Evolutionary conservation across 768 basidiomycete genomes (phyloP), one percentile per base, ranked within the genome.

Genomic region (Hygrocybe coccinea): DNA sequence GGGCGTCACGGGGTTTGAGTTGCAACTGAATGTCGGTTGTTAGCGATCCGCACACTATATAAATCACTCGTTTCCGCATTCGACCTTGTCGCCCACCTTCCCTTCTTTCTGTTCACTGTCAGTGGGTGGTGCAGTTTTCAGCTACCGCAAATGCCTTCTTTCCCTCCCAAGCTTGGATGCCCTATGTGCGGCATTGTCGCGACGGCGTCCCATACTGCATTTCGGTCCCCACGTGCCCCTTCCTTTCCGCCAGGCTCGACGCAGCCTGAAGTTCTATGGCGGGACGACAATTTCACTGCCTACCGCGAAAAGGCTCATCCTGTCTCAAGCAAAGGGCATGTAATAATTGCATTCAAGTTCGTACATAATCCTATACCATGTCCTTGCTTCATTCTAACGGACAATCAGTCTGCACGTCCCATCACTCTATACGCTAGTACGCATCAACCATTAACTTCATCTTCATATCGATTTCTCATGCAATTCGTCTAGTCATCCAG

Each of bases 101-200:
- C 19, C n/a, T n/a, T n/a, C n/a, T n/a, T n/a, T n/a, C n/a, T n/a
- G n/a, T 14, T 29, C 29, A 29, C 8, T 8, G 8, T 8, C 29
- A 8, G 29, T 29, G 29, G n/a, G 8, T 8, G 29, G 29, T 11
- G 38, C 24, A 19, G 12, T 6, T 11, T 19, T 25, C 45, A 15
- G 33, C n/a, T n/a, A 36, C 35, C 24, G 14, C n/a, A 50, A 56
- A 80, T 83, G 76, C 69, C 77, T 15, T 89, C 77, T 15, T 89
- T 84, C 61, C 68, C 81, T 21, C 74, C 85, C 5, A 85, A 81
- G 60, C 71, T 81, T 21, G 88, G 87, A 54, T 90, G 87, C 67
- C 86, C 87, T 11, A 79, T 89, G 79, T 89, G 88, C 70, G 71
- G 86, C 66, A 86, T 88, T 25, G 84, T 89, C 51, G 71, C 84